Evolutionary conservation across 768 basidiomycete species (phyloP).

Genomic region (Terana coerulea): DNA sequence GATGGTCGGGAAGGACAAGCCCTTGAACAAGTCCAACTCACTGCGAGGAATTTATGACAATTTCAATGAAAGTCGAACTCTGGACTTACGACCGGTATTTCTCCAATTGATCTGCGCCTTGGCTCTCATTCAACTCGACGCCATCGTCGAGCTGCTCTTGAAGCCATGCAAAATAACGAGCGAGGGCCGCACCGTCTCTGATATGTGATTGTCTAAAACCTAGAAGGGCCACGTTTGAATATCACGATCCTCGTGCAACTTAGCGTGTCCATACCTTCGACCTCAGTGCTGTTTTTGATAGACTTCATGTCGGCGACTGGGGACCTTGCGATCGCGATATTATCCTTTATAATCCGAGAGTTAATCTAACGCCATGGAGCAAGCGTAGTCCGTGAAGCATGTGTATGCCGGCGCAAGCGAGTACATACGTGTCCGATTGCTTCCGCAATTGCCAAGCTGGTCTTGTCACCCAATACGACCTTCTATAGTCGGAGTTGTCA

Average conservation of each 20-base stretch:
- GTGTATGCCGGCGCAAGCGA: conserved; percentile 5
- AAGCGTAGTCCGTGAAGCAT: not conserved
- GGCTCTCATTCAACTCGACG: conserved; percentile 65
- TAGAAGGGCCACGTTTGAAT: conserved; percentile 25
- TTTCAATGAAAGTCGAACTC: not conserved
- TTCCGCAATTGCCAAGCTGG: conserved; percentile 78
- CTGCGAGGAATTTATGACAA: conserved; percentile 33
- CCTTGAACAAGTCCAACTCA: conserved; percentile 75
- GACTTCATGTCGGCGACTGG: conserved; percentile 78
- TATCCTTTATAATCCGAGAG: conserved; percentile 39
- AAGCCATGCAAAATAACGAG: conserved; percentile 91
- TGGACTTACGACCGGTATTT: conserved; percentile 70
- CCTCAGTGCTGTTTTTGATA: conserved; percentile 76
- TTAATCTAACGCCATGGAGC: conserved; percentile 23
- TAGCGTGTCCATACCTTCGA: conserved; percentile 35
- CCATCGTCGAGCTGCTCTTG: conserved; percentile 75
- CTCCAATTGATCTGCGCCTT: conserved; percentile 78
- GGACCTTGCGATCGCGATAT: conserved; percentile 59
- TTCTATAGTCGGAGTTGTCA: conserved; percentile 43
- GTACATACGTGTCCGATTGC: conserved; percentile 66
- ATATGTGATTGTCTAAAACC: conserved; percentile 89
- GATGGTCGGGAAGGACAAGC: conserved; percentile 89
- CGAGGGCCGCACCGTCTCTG: conserved; percentile 85
- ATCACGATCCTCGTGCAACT: not conserved
- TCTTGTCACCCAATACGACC: conserved; percentile 71